Conservation (phyloP, 305 asterid species). For the Fraxinus latifolia region DNA sequence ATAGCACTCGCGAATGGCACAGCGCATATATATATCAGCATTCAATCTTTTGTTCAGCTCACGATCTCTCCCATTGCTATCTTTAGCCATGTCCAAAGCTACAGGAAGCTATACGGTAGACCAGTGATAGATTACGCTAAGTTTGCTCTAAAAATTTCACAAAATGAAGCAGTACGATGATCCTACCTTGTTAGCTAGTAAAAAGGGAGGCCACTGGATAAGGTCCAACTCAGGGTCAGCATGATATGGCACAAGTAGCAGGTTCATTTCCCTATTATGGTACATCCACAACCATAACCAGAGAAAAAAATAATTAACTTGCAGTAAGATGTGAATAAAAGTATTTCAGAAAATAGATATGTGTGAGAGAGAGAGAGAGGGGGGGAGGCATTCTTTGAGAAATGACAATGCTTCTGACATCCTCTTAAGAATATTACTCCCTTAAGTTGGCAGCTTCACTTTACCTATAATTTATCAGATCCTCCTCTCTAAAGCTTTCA, state of each 20-base stretch:
- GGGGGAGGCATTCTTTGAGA: background rate
- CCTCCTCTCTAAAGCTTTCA: constrained; percentile 97
- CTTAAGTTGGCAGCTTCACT: background rate
- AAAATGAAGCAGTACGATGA: constrained; percentile 24
- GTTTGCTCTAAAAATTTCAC: constrained; percentile 11
- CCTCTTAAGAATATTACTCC: background rate
- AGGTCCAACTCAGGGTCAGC: constrained; percentile 90
- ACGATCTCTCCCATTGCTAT: constrained; percentile 75
- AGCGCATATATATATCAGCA: constrained; percentile 67
- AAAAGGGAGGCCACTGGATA: constrained; percentile 98
- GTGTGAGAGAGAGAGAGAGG: background rate
- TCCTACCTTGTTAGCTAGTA: constrained; percentile 92
- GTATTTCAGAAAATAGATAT: constrained; percentile 9
- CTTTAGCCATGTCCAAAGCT: constrained; percentile 98
- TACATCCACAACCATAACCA: background rate
- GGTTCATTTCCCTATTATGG: constrained; percentile 74
- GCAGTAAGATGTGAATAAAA: background rate
- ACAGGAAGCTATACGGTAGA: constrained; percentile 70
- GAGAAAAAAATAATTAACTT: background rate
- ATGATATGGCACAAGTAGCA: constrained; percentile 87
- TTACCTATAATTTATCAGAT: constrained; percentile 75
- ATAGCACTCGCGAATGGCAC: constrained; percentile 94
- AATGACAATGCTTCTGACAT: background rate
- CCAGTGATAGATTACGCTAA: background rate
- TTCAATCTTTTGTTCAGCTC: constrained; percentile 85